These are phyloP conservation scores for Papiliotrema fonsecae DNA, from an alignment of 1,284 basidiomycete species.

Conservation along the genomic window DNA sequence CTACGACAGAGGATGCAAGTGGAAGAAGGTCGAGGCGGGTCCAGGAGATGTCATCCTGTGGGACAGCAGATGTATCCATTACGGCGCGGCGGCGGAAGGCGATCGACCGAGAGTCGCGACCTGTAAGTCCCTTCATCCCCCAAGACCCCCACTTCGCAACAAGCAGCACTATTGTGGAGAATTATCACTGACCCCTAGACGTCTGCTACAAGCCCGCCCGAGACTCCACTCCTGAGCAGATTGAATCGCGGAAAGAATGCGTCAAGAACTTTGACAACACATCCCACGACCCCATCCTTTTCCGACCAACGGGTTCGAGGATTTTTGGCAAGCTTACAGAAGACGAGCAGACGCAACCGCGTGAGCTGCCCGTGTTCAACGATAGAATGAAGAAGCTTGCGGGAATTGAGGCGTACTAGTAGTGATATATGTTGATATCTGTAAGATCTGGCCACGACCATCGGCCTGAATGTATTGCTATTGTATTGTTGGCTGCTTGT, in stretches of 20 bases:
- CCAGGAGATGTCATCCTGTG: conserved; percentile 39
- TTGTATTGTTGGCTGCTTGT: background rate
- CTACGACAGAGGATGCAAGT: conserved; percentile 36
- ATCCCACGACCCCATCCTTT: conserved; percentile 27
- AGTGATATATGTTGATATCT: background rate
- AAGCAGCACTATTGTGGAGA: background rate
- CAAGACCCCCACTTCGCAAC: no score
- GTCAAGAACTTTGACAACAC: conserved; percentile 22
- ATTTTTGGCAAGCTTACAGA: conserved; percentile 6
- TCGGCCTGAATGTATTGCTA: background rate
- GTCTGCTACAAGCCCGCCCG: conserved; percentile 40
- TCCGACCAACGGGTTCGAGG: conserved; percentile 17
- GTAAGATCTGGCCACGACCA: background rate
- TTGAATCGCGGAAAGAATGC: conserved; percentile 17
- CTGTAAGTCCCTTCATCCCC: conserved; percentile 31
- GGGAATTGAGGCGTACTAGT: conserved; percentile 21
- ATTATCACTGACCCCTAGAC: conserved; percentile 11
- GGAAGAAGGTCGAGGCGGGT: conserved; percentile 34
- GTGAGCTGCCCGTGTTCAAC: conserved; percentile 14
- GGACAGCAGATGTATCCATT: conserved; percentile 31
- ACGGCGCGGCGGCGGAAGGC: conserved; percentile 30
- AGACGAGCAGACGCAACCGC: conserved; percentile 14
- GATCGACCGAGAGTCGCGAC: conserved; percentile 31
- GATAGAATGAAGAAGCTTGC: conserved; percentile 23
- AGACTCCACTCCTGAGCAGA: conserved; percentile 17